phyloP scores from a whole-genome alignment of 2,329 filamentous ascomycete genomes.

The Pestalotiopsis sp. region DNA sequence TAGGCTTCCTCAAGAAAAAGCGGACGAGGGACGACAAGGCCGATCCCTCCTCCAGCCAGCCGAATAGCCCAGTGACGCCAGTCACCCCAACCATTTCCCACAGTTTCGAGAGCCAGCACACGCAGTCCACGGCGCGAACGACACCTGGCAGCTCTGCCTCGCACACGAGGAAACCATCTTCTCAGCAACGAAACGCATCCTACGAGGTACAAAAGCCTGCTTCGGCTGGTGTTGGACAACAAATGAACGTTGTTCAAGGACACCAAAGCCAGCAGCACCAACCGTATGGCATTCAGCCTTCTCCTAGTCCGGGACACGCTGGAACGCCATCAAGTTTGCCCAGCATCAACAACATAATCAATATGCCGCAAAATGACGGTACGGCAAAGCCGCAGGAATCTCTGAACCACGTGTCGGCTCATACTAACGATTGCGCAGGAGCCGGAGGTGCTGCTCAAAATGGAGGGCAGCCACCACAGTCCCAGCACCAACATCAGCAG shows the following conservation, averaged over 20 bases:
- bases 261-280: conserved; percentile 34
- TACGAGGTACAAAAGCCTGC: conserved; percentile 26
- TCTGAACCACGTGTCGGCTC: conserved; percentile 23
- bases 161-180: conserved; percentile 17
- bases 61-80: conserved; percentile 65
- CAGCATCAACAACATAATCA: conserved; percentile 83
- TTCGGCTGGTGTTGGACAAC: conserved; percentile 31
- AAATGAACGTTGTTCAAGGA: conserved; percentile 32
- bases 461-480: conserved; percentile 30
- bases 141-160: conserved; percentile 20
- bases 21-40: conserved; percentile 88
- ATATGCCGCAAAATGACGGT: conserved; percentile 56
- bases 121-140: conserved; percentile 34
- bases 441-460: conserved; percentile 34
- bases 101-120: conserved; percentile 49
- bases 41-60: conserved; percentile 68
- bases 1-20: conserved; percentile 98
- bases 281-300: conserved; percentile 47
- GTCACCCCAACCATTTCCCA: conserved; percentile 57
- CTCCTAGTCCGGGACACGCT: conserved; percentile 30
- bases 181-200: conserved; percentile 17
- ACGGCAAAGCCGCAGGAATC: conserved; percentile 17
- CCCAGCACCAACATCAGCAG: conserved; percentile 29
- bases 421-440: conserved; percentile 20
- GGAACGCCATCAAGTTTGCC: conserved; percentile 66